Evolutionary conservation across 2,329 filamentous ascomycete genomes (phyloP), one percentile per base, ranked within the genome.

Genomic region (Bimuria novae-zelandiae): DNA sequence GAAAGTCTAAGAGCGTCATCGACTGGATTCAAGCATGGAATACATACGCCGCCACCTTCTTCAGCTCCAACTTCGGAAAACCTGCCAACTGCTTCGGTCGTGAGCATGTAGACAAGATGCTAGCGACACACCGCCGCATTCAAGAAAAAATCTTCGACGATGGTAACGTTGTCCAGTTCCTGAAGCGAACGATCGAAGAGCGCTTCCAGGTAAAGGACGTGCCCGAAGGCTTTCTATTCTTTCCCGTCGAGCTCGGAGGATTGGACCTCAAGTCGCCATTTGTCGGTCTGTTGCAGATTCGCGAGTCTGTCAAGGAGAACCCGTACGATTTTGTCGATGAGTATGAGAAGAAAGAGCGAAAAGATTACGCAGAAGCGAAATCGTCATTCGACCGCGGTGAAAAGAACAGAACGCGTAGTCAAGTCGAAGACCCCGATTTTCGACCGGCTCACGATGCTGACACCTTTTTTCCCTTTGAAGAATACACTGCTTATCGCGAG

Each of bases 211-310:
- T 80, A 11, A 57, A 68, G 1, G 65, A 78, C 52, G 68, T 82
- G 5, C 79, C 79, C 0, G 80, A 81, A 22, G 80, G 78, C 3
- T 80, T 81, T 54, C 77, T 82, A 60, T 82, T 78, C 61, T 81
- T 81, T 57, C 80, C 80, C 0, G 70, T 79, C 30, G 77, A 80
- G 51, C 72, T 82, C 8, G 80, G 80, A 4, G 80, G 80, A 1
- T 67, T 82, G 3, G 78, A 78, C 8, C 70, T 83, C 7, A 72
- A 76, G 42, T 82, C 80, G 30, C 79, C 80, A 0, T 80, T 82
- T 52, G 75, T 83, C 19, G 61, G 68, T 1, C 74, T 81, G 3
- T 70, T 82, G 12, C 72, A 77, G 21, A 79, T 81, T 37, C 66
- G 65, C n/a, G 61, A 70, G 23, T 61, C 63, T 0, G 65, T 72